Percentiles rank a stretch among this genome's conserved stretches.
phyloP scores from a whole-genome alignment of 1,284 basidiomycete genomes.

The Uromyces viciae-fabae region DNA sequence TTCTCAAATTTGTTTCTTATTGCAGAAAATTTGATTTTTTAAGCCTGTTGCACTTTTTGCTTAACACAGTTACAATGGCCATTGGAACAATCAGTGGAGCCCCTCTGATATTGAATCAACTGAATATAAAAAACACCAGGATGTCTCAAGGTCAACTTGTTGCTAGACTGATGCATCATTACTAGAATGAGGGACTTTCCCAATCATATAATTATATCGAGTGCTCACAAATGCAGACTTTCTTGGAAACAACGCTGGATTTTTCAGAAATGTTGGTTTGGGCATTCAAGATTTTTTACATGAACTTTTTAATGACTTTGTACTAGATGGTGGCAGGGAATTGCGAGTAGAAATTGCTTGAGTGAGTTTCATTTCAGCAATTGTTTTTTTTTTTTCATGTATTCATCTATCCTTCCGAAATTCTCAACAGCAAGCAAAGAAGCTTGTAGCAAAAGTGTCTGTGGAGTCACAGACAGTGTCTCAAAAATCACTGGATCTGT shows the following conservation, averaged over 20 bases:
- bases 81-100: conserved; percentile 96
- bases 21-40: conserved; percentile 67
- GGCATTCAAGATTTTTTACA: conserved; percentile 99
- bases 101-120: conserved; percentile 88
- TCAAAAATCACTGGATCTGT: conserved; percentile 96
- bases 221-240: conserved; percentile 96
- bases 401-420: too few relatives aligned
- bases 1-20: neutral
- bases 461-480: conserved; percentile 89
- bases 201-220: conserved; percentile 94
- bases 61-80: conserved; percentile 95
- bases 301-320: conserved; percentile 93
- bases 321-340: conserved; percentile 95
- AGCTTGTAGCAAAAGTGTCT: conserved; percentile 97
- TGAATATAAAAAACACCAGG: conserved; percentile 91
- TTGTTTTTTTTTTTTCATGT: neutral
- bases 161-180: conserved; percentile 82
- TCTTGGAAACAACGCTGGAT: conserved; percentile 74
- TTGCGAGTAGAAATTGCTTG: conserved; percentile 95
- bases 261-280: conserved; percentile 97
- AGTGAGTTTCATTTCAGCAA: conserved; percentile 58
- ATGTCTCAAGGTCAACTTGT: conserved; percentile 78
- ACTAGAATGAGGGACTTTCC: conserved; percentile 85
- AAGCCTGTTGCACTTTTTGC: conserved; percentile 86
- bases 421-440: conserved; percentile 78